Evolutionary conservation across 1,284 basidiomycete species (phyloP).

Genomic region (Caloboletus inedulis): DNA sequence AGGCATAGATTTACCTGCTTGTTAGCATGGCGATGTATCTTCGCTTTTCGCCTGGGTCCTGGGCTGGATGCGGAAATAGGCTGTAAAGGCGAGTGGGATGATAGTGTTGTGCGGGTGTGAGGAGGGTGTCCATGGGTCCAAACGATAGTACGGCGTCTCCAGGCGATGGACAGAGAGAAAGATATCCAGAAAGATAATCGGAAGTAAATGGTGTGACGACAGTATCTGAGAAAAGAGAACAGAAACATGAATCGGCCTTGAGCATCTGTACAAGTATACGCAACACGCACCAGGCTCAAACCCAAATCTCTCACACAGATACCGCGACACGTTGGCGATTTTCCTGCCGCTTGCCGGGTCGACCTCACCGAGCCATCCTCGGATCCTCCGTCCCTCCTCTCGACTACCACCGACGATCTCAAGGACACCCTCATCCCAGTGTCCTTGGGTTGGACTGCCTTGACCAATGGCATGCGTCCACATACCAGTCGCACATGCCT

Average conservation of each 20-base stretch:
- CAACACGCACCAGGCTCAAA: conserved; percentile 61
- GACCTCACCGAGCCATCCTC: conserved; percentile 74
- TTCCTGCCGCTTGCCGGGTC: conserved; percentile 60
- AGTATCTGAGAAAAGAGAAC: conserved; percentile 47
- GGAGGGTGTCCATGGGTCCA: conserved; percentile 73
- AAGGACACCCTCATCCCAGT: conserved; percentile 75
- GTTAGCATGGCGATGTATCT: conserved; percentile 67
- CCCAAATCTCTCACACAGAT: conserved; percentile 74
- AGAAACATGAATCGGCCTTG: not conserved
- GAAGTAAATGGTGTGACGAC: conserved; percentile 73
- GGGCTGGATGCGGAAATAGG: conserved; percentile 73
- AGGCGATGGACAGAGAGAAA: conserved; percentile 67
- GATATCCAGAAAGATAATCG: conserved; percentile 69
- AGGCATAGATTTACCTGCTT: conserved; percentile 46
- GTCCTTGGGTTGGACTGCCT: conserved; percentile 38
- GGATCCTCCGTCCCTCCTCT: conserved; percentile 66
- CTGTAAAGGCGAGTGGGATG: conserved; percentile 67
- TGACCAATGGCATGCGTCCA: conserved; percentile 53
- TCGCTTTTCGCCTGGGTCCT: conserved; percentile 66
- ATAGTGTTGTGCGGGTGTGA: conserved; percentile 70
- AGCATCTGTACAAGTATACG: not conserved
- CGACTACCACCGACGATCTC: conserved; percentile 72
- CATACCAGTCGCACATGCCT: conserved; percentile 73
- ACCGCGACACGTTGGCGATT: conserved; percentile 64
- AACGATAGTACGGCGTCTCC: conserved; percentile 71